These are phyloP conservation scores for Echinochloa phyllopogon DNA, from an alignment of 176 grass and related monocot species.

Conservation along the genomic window DNA sequence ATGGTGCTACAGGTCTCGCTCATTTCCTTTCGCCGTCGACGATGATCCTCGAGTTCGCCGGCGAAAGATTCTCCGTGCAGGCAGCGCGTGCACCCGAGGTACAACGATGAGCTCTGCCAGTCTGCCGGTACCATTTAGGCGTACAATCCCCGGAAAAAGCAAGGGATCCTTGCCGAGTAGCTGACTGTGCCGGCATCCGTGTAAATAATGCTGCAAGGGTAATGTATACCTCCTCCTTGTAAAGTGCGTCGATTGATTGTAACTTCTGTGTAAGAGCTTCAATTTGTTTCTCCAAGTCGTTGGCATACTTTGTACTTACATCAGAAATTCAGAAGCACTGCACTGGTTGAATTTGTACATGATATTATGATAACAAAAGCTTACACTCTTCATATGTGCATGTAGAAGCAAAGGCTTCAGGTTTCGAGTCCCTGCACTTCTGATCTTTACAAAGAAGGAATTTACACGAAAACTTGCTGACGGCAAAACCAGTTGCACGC, in stretches of 20 bases:
- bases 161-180: conserved; percentile 38
- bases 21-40: no score
- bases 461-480: conserved; percentile 36
- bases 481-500: conserved; percentile 52
- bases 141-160: conserved; percentile 50
- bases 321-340: neutral
- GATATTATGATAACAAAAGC: neutral
- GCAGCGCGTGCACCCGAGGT: conserved; percentile 70
- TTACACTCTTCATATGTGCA: neutral
- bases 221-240: conserved; percentile 55
- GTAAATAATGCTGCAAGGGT: neutral
- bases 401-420: conserved; percentile 23
- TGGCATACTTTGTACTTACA: conserved; percentile 30
- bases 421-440: neutral
- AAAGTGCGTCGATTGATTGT: conserved; percentile 37
- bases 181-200: conserved; percentile 50
- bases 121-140: neutral
- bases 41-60: no score
- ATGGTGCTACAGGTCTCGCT: conserved; percentile 17
- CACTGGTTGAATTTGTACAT: conserved; percentile 17
- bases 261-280: conserved; percentile 52
- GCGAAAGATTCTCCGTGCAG: conserved; percentile 14
- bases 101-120: conserved; percentile 57
- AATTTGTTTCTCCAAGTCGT: conserved; percentile 56
- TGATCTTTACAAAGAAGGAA: conserved; percentile 45